Evolutionary conservation across 495 filamentous ascomycete genomes (phyloP).

Genomic region (Thermochaetoides thermophila): DNA sequence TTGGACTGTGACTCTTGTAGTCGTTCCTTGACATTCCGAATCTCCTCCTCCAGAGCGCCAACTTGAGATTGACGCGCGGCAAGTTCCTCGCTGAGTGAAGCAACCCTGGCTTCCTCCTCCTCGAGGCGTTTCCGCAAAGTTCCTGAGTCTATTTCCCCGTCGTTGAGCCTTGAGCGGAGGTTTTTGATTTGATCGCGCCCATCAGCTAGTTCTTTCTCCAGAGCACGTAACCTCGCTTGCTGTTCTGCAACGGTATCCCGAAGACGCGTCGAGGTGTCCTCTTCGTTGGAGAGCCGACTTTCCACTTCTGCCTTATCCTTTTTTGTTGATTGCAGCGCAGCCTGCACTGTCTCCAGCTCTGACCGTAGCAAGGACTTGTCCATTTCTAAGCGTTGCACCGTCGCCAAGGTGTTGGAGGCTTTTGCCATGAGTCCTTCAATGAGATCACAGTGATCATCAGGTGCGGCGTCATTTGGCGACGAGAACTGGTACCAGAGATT

Average conservation of each 20-base stretch:
- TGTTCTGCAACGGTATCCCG: constrained; percentile 41
- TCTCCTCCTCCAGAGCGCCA: constrained; percentile 52
- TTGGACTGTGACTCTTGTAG: constrained; percentile 36
- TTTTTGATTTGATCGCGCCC: constrained; percentile 48
- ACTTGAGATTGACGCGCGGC: constrained; percentile 49
- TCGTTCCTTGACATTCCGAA: constrained; percentile 42
- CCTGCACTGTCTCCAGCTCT: constrained; percentile 29
- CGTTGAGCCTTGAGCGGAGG: constrained; percentile 52
- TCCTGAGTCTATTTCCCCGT: constrained; percentile 68
- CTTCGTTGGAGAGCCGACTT: constrained; percentile 34
- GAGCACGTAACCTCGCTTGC: constrained; percentile 38
- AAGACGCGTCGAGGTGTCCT: constrained; percentile 24
- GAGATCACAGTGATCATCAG: constrained; percentile 43
- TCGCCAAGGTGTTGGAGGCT: constrained; percentile 37
- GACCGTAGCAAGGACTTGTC: constrained; percentile 29
- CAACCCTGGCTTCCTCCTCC: constrained; percentile 51
- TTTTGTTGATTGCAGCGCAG: constrained; percentile 19
- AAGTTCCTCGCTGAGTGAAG: constrained; percentile 46
- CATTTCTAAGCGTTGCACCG: constrained; percentile 26
- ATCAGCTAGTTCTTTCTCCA: constrained; percentile 50
- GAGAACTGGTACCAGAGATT: constrained; percentile 48
- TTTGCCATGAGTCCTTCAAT: constrained; percentile 48
- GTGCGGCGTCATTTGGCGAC: constrained; percentile 36
- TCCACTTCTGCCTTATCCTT: constrained; percentile 27
- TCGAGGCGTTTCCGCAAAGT: constrained; percentile 53